Conservation (phyloP, 441 rosid genomes). For the Erodium texanum region DNA sequence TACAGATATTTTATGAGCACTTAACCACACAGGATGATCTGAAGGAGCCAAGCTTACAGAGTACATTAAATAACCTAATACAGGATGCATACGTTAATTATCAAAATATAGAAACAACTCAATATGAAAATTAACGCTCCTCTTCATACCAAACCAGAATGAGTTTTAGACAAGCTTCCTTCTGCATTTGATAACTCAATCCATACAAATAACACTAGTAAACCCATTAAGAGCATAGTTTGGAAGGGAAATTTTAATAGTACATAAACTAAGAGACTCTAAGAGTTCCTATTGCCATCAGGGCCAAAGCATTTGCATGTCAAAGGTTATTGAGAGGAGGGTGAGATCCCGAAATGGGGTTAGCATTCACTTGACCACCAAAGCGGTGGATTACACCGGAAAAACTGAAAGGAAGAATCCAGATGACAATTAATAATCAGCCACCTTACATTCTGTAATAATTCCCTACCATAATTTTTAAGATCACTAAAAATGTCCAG, state of each 20-base stretch:
- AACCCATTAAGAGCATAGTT: not conserved
- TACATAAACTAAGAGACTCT: not conserved
- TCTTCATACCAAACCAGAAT: not conserved
- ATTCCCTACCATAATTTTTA: too few species aligned
- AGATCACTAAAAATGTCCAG: not conserved
- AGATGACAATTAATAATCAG: too few species aligned
- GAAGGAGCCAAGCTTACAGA: not conserved
- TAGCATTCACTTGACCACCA: too few species aligned
- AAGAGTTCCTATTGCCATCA: not conserved
- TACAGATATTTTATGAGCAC: not conserved
- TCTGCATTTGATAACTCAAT: not conserved
- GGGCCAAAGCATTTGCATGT: not conserved
- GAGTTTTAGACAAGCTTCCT: not conserved
- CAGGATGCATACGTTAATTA: not conserved
- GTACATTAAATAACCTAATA: not conserved
- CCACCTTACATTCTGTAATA: too few species aligned
- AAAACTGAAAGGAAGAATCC: too few species aligned
- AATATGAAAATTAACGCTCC: not conserved
- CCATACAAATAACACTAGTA: not conserved
- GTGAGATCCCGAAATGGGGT: too few species aligned
- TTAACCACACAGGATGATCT: not conserved
- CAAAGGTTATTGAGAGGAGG: not conserved
- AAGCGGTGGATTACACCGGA: too few species aligned
- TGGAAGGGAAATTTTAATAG: not conserved
- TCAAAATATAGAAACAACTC: too few species aligned